Evolutionary conservation across 495 filamentous ascomycete species (phyloP), one percentile per base, ranked within the genome.

Genomic region (Wilcoxina mikolae): DNA sequence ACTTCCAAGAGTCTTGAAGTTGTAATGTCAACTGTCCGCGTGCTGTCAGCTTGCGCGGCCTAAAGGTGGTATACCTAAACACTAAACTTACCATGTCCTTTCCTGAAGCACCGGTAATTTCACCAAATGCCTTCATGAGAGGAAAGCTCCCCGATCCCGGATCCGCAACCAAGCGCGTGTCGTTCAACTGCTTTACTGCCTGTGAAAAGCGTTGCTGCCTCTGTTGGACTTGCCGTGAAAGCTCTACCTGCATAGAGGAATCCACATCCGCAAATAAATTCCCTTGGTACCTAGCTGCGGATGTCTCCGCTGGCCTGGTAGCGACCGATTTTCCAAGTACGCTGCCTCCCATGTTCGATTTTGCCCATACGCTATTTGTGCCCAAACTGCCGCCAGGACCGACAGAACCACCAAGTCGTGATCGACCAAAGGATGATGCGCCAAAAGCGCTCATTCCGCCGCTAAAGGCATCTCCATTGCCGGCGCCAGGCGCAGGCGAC

Each of bases 401-500:
- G 50, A 59, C 53, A 17, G 60, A 65, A 22, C 45, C 43, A 35
- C 45, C 52, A 23, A 65, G 18, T 17, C 59, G 57, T 17, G 62
- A 62, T 3, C 51, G 39, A 25, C 51, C 33, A 53, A 68, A 58
- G 33, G 60, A 44, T 31, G 77, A 71, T 53, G 79, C 73, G 28
- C 82, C 79, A 70, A 86, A 85, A 24, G 64, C 56, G 28, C 62
- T 66, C 17, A 56, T 38, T 9, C 59, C 69, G 71, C 28, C 73
- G 38, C n/a, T n/a, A n/a, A n/a, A n/a, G 17, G 68, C 68, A 29
- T 73, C 72, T 56, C 69, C 59, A 51, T 65, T 64, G 49, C 69
- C 58, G 25, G 65, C 47, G 7, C 74, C 72, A 41, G 81, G 76
- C 4, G 57, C 51, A n/a, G 50, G 31, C 22, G 61, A 15, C 3